Evolutionary conservation across 2,329 filamentous ascomycete genomes (phyloP).

Genomic region (Rutstroemia sydowiana): DNA sequence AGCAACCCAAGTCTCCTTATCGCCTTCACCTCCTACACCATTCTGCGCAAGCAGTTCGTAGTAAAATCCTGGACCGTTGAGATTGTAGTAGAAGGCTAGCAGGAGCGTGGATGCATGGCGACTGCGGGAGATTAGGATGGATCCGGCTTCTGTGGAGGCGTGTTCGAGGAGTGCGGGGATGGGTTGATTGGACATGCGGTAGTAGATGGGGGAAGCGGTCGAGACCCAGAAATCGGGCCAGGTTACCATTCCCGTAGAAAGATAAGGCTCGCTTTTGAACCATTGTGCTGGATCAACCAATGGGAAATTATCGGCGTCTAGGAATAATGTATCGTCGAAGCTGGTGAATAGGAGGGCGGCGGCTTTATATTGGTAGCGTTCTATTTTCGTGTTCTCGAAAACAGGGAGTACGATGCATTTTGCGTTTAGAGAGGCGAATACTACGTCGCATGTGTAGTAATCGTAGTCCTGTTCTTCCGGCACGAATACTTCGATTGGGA

Average conservation of each 20-base stretch:
- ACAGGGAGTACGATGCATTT: constrained; percentile 35
- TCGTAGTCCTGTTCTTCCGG: constrained; percentile 33
- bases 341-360: constrained; percentile 43
- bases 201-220: constrained; percentile 33
- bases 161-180: not conserved
- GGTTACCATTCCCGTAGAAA: constrained; percentile 34
- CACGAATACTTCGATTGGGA: constrained; percentile 38
- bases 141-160: constrained; percentile 9
- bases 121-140: constrained; percentile 3
- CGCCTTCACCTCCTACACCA: constrained; percentile 7
- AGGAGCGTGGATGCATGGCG: not conserved
- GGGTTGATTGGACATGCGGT: constrained; percentile 29
- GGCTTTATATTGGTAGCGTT: constrained; percentile 40
- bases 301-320: constrained; percentile 42
- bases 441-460: constrained; percentile 31
- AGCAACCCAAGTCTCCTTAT: constrained; percentile 9
- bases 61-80: constrained; percentile 7
- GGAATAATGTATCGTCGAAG: constrained; percentile 41
- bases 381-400: constrained; percentile 26
- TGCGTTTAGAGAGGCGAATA: constrained; percentile 34
- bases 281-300: constrained; percentile 35
- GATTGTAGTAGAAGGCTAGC: constrained; percentile 10
- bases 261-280: constrained; percentile 37
- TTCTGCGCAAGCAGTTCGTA: constrained; percentile 4
- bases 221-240: constrained; percentile 42